Evolutionary conservation across 345 rosid species (phyloP), one percentile per base, ranked within the genome.

Genomic region (Zanthoxylum bungeanum): DNA sequence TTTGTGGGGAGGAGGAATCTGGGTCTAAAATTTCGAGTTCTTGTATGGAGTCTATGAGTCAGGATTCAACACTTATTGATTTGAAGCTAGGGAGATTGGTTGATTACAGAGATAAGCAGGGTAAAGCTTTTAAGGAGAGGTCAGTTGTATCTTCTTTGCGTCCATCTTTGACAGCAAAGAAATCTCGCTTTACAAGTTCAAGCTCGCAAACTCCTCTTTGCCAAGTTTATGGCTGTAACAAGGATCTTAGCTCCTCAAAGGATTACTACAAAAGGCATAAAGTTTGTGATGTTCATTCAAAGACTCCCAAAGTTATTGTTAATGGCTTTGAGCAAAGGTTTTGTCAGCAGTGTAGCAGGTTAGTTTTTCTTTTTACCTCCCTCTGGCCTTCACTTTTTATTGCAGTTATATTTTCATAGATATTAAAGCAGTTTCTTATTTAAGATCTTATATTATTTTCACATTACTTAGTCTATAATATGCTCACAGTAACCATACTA

Each of bases 321-420:
- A 84, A 84, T 30, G 90, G 87, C 50, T 47, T 74, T 10, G 84
- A 86, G 34, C 83, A 86, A 79, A 82, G 90, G 65, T 86, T 86
- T 80, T 86, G 90, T 75, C 90, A 86, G 76, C 90, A 86, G 61
- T 86, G 90, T 60, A 86, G 90, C 81, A 82, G 87, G 90, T 86
- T 68, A 39, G 78, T 55, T 53, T 37, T 22, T 55, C 55, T 8
- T 51, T 14, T 47, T 36, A 60, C 11, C 60, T 42, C 36, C 50
- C n/a, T 47, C n/a, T 36, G 16, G 34, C 59, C 12, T 71, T 61
- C 27, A 61, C 36, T 34, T 33, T 60, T 70, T 7, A 4, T 46
- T 44, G 1, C 21, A 56, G 47, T 40, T 39, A 17, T 30, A 21
- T 21, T 4, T 7, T 60, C 27, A 25, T 50, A 60, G 24, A 34